Percentiles rank a stretch among this genome's conserved stretches.
These are phyloP conservation scores for Hypoxylon sp. DNA, from an alignment of 2,329 filamentous ascomycete genomes.

Conservation along the genomic window DNA sequence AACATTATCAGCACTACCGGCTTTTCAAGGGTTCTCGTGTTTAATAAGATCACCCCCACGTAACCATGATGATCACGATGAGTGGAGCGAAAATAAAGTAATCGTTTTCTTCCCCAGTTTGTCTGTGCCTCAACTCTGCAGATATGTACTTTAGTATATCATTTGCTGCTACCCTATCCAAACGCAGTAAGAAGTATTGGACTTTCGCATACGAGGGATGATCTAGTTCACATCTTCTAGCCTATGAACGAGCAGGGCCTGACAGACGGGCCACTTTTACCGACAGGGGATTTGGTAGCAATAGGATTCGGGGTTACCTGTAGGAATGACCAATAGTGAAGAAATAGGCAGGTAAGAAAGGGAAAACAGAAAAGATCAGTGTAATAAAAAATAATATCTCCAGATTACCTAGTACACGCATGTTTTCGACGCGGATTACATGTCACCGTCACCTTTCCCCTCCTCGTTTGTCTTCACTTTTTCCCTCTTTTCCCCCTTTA, in stretches of 20 bases:
- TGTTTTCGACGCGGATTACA: constrained; percentile 8
- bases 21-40: constrained; percentile 9
- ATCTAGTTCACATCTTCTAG: constrained; percentile 23
- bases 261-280: constrained; percentile 27
- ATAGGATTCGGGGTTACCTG: constrained; percentile 25
- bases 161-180: constrained; percentile 22
- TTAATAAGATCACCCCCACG: constrained; percentile 26
- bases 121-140: constrained; percentile 22
- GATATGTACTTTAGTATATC: constrained; percentile 6
- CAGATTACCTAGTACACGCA: constrained; percentile 15
- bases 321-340: constrained; percentile 27
- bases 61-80: constrained; percentile 12
- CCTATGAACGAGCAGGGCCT: constrained; percentile 24
- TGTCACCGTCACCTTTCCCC: constrained; percentile 18
- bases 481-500: constrained; percentile 7
- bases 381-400: constrained; percentile 28
- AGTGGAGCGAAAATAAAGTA: constrained; percentile 29
- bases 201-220: constrained; percentile 28
- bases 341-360: constrained; percentile 32
- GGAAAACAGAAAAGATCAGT: constrained; percentile 13
- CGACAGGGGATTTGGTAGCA: constrained; percentile 29
- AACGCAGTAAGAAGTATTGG: constrained; percentile 29
- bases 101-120: constrained; percentile 29
- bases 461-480: constrained; percentile 2
- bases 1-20: constrained; percentile 9